phyloP scores from a whole-genome alignment of 2,329 filamentous ascomycete species.

The Fusarium bulbicola region DNA sequence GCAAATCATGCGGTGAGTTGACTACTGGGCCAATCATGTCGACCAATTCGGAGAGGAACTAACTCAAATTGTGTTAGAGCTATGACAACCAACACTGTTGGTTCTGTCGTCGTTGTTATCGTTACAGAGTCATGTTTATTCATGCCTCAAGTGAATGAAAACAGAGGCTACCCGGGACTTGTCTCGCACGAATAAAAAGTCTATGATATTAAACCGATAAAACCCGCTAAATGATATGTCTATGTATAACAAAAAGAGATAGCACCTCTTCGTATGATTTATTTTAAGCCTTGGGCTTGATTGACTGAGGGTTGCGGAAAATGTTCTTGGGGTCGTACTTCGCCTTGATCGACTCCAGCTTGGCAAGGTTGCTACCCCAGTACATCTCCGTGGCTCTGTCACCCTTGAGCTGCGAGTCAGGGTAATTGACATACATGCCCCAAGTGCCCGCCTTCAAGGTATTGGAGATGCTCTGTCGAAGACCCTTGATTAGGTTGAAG shows the following conservation, averaged over 20 bases:
- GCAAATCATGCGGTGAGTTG: not conserved
- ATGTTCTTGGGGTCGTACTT: conserved; percentile 49
- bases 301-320: conserved; percentile 51
- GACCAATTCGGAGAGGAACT: rapidly evolving
- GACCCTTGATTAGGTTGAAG: conserved; percentile 46
- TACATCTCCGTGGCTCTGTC: conserved; percentile 48
- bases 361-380: conserved; percentile 49
- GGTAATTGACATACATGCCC: conserved; percentile 55
- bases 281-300: conserved; percentile 20
- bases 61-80: not conserved
- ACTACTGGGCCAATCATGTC: rapidly evolving
- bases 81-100: not conserved
- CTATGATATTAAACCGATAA: not conserved
- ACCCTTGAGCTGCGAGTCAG: conserved; percentile 49
- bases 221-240: not conserved
- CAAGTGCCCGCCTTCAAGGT: conserved; percentile 41
- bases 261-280: too few species aligned
- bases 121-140: not conserved
- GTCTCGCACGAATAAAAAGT: not conserved
- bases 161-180: not conserved
- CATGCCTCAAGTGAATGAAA: not conserved
- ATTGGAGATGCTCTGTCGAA: conserved; percentile 47
- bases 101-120: not conserved
- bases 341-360: conserved; percentile 49
- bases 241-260: rapidly evolving